phyloP scores from a whole-genome alignment of 345 rosid species.

The Salix exigua region DNA sequence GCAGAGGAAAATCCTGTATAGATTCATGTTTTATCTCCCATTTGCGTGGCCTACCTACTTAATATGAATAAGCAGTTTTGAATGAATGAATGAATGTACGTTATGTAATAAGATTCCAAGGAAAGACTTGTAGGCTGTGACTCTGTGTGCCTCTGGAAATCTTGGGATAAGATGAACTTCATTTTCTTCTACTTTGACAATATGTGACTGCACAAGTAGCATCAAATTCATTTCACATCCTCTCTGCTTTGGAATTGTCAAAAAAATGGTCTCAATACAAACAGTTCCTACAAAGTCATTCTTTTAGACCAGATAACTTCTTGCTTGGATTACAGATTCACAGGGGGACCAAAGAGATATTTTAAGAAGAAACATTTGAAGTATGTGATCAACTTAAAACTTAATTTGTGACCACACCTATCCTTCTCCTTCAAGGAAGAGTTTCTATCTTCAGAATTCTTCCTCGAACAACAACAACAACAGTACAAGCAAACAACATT shows the following conservation, averaged over 20 bases:
- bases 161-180: conserved; percentile 25
- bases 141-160: background rate
- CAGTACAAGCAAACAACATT: too few species aligned
- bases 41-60: conserved; percentile 20
- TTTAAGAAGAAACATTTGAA: background rate
- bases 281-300: too few species aligned
- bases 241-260: conserved; percentile 10
- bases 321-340: background rate
- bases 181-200: conserved; percentile 22
- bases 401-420: background rate
- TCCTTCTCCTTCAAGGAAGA: background rate
- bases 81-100: conserved; percentile 8
- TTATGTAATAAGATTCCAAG: conserved; percentile 1
- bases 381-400: background rate
- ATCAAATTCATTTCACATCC: conserved; percentile 17
- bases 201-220: conserved; percentile 11
- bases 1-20: conserved; percentile 36
- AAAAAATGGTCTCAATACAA: conserved; percentile 2
- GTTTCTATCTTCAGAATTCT: too few species aligned
- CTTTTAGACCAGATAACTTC: background rate
- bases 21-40: conserved; percentile 27
- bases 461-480: too few species aligned
- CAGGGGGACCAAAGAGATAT: conserved; percentile 28
- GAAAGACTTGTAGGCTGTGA: conserved; percentile 13
- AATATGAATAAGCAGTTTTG: conserved; percentile 41